Evolutionary conservation across 2,329 filamentous ascomycete genomes (phyloP), one percentile per base, ranked within the genome.

Genomic region (Microdochium paspali): DNA sequence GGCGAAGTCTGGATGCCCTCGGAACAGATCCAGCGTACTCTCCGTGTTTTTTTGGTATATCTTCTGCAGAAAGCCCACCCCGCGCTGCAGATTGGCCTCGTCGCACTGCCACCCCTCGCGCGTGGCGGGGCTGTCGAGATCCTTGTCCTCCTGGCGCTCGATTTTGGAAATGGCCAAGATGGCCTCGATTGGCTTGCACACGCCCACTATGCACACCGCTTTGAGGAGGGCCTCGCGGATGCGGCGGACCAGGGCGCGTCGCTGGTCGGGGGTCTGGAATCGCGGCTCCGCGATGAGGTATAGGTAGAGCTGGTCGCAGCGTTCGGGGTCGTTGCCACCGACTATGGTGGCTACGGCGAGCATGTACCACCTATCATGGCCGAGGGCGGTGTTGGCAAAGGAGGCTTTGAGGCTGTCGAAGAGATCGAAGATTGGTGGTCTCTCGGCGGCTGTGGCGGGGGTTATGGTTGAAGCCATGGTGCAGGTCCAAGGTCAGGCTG

Each of bases 161-260:
- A 76, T 57, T 15, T 68, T 64, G 48, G 62, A 66, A 46, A 82
- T 80, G n/a, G 71, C 66, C 7, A 81, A 66, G 40, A 82, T 73
- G 1, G 77, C 73, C 54, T 82, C 79, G 4, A 84, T 61, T 7
- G 79, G 78, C 56, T 81, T 83, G 60, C 77, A 80, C 1, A 84
- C 77, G 1, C 81, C 81, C 15, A 81, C 69, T 2, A 84, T 65
- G 12, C 68, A 66, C 10, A 79, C 67, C n/a, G 70, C 63, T 61
- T 84, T 83, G 49, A 85, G 60, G 12, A 84, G 64, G 0, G 71
- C 72, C 60, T 84, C 81, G 40, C 80, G 71, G 2, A 80, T 54
- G 2, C 75, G 64, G 2, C 71, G 69, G 47, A 79, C 64, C 7
- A 80, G 63, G 0, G 58, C 59, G 54, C 77, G 62, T 10, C 77